Conservation (phyloP, 2,329 filamentous ascomycete species). For the Emergomyces orientalis region DNA sequence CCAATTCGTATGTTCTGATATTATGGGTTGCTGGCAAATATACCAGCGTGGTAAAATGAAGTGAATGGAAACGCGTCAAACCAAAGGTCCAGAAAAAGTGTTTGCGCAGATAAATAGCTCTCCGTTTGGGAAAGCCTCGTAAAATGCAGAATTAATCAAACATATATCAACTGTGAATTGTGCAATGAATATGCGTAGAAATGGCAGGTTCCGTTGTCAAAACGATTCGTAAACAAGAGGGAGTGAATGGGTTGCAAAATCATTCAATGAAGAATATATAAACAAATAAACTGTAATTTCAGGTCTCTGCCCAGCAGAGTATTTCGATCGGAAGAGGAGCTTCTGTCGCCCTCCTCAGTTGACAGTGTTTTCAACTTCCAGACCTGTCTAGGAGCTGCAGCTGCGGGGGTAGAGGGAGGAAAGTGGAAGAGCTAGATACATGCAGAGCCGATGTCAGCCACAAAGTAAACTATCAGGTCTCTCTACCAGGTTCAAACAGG, state of each 20-base stretch:
- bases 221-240: not conserved
- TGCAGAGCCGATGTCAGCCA: not conserved
- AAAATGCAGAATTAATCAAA: not conserved
- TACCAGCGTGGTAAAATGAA: not conserved
- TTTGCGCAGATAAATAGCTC: not conserved
- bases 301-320: slow-evolving; percentile 3
- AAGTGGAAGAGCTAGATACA: not conserved
- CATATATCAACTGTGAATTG: not conserved
- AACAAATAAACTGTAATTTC: not conserved
- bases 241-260: not conserved
- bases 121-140: not conserved
- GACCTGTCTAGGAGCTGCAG: not conserved
- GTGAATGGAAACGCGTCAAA: not conserved
- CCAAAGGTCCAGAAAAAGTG: not conserved
- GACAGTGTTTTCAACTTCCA: not conserved
- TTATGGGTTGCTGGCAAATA: not conserved
- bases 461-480: not conserved
- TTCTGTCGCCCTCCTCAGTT: not conserved
- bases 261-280: not conserved
- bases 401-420: not conserved
- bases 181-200: not conserved
- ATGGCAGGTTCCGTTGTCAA: not conserved
- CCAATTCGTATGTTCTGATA: not conserved
- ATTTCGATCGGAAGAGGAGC: not conserved
- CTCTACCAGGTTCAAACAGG: slow-evolving; percentile 5